Conservation (phyloP, 768 basidiomycete genomes). For the Suillus subaureus region DNA sequence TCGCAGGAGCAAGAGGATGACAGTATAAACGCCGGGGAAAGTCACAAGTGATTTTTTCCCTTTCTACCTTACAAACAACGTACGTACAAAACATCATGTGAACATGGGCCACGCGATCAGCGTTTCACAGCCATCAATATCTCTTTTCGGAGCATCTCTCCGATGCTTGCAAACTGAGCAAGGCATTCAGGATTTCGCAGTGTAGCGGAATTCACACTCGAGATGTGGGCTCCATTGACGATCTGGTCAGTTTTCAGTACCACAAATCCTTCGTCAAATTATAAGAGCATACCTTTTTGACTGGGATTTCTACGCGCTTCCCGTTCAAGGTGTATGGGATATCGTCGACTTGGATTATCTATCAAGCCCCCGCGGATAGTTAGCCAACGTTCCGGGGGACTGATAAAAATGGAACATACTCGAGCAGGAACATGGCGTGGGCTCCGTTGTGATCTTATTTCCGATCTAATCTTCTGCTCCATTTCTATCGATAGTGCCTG, state of each 20-base stretch:
- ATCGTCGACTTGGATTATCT: slow-evolving; percentile 72
- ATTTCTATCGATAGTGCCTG: slow-evolving; percentile 51
- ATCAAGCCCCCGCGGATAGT: slow-evolving; percentile 17
- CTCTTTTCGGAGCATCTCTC: slow-evolving; percentile 51
- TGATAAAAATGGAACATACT: slow-evolving; percentile 41
- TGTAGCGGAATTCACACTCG: slow-evolving; percentile 70
- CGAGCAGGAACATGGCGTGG: slow-evolving; percentile 77
- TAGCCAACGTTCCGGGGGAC: slow-evolving; percentile 23
- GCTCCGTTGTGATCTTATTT: slow-evolving; percentile 64
- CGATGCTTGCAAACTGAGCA: slow-evolving; percentile 57
- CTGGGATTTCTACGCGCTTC: slow-evolving; percentile 78
- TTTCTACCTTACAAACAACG: no score
- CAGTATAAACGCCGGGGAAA: background rate
- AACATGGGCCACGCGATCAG: background rate
- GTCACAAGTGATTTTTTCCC: background rate
- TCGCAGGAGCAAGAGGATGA: background rate
- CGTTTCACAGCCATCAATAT: slow-evolving; percentile 23
- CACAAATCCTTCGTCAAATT: slow-evolving; percentile 15
- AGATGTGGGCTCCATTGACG: slow-evolving; percentile 74
- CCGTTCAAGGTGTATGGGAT: slow-evolving; percentile 82
- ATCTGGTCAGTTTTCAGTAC: slow-evolving; percentile 46
- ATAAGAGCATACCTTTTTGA: slow-evolving; percentile 56
- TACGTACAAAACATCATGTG: background rate
- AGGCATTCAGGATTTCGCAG: slow-evolving; percentile 76
- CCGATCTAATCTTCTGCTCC: slow-evolving; percentile 57